A percentile compares a stretch with the other conserved stretches of the same genome.
Conservation (phyloP, 2,329 filamentous ascomycete species). For the Colletotrichum chrysophilum region DNA sequence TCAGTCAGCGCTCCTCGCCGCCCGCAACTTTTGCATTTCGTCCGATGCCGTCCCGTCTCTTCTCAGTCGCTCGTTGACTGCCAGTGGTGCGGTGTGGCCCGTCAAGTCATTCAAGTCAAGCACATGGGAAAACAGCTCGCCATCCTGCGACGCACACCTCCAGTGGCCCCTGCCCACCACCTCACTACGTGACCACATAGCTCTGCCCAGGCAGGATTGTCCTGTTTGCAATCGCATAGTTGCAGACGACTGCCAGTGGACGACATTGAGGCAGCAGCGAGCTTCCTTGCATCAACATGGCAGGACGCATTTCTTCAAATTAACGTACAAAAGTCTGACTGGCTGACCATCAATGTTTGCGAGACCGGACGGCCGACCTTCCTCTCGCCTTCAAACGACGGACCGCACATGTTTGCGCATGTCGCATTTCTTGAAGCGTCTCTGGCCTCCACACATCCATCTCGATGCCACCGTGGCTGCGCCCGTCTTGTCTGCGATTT, state of each 20-base stretch:
- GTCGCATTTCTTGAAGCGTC: not conserved
- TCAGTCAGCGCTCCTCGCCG: not conserved
- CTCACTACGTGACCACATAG: not conserved
- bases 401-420: not conserved
- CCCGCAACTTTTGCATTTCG: slow-evolving; percentile 1
- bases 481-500: not conserved
- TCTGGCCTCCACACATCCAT: not conserved
- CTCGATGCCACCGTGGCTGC: not conserved
- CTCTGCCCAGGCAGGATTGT: not conserved
- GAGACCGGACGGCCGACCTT: slow-evolving; percentile 3
- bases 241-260: not conserved
- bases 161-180: not conserved
- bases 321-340: not conserved
- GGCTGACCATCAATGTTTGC: slow-evolving; percentile 6
- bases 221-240: slow-evolving; percentile 1
- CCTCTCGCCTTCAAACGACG: not conserved
- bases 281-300: slow-evolving; percentile 17
- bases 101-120: not conserved
- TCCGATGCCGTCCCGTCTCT: slow-evolving; percentile 1
- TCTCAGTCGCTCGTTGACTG: not conserved
- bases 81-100: not conserved
- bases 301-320: slow-evolving; percentile 16
- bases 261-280: slow-evolving; percentile 7
- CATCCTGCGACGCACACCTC: not conserved
- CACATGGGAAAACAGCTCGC: not conserved